Evolutionary conservation across 1,139 yeast genomes (phyloP).

Genomic region (Candida buenavistaensis): DNA sequence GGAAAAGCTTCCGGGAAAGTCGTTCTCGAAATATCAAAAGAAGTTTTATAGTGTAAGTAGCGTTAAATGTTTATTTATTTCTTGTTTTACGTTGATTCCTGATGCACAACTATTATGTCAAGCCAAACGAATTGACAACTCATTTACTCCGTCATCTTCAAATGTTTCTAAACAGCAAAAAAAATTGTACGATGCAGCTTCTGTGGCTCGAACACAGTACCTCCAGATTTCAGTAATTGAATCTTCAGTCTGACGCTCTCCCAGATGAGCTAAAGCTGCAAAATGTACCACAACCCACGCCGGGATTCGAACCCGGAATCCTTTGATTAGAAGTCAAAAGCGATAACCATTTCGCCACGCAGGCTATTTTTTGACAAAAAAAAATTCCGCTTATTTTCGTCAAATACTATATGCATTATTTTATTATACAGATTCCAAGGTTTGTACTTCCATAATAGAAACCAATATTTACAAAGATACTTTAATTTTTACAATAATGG

Average conservation of each 20-base stretch:
- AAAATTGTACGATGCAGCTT: constrained; percentile 34
- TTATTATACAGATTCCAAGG: no score
- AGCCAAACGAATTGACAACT: no score
- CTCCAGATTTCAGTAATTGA: constrained; percentile 33
- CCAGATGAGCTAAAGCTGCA: constrained; percentile 54
- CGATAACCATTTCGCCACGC: constrained; percentile 53
- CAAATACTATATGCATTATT: background rate
- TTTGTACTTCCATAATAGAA: no score
- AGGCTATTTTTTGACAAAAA: constrained; percentile 22
- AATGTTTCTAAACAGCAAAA: no score
- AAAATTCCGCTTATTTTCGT: background rate
- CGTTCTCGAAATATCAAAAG: constrained; percentile 30
- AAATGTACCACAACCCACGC: constrained; percentile 34
- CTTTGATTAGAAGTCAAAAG: constrained; percentile 51
- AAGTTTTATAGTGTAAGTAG: no score
- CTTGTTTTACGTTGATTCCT: no score
- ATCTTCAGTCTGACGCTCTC: constrained; percentile 59
- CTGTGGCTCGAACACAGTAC: constrained; percentile 61
- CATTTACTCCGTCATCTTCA: no score
- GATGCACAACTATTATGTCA: no score
- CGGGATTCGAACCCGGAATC: constrained; percentile 53
- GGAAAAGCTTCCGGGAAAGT: constrained; percentile 64
- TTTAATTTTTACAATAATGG: no score
- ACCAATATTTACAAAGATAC: no score
- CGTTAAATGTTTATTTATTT: no score